Evolutionary conservation across 371 early-diverging fungal species (phyloP).

Genomic region (Blastocladiella emersonii): DNA sequence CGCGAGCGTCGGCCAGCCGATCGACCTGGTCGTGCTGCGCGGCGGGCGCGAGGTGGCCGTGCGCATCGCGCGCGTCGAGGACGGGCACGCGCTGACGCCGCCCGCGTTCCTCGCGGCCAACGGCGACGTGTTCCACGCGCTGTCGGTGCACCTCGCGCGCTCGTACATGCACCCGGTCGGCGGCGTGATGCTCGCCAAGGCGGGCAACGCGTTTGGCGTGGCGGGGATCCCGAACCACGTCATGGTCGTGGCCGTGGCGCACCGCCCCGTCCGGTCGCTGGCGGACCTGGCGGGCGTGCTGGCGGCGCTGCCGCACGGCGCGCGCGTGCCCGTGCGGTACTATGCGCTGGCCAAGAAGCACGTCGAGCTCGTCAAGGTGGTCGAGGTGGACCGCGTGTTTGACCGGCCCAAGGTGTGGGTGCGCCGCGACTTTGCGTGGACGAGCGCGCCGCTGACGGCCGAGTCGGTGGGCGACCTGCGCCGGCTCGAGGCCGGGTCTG

Average conservation of each 20-base stretch:
- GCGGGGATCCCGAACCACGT: conserved; percentile 18
- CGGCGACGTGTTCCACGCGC: conserved; percentile 62
- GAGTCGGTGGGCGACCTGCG: not conserved
- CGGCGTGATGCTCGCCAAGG: conserved; percentile 66
- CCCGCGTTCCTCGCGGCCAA: conserved; percentile 64
- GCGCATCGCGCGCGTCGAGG: conserved; percentile 21
- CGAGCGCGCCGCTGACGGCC: not conserved
- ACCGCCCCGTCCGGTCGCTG: conserved; percentile 15
- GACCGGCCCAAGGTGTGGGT: conserved; percentile 14
- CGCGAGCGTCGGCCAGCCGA: conserved; percentile 33
- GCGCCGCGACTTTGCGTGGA: conserved; percentile 16
- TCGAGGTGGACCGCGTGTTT: conserved; percentile 12
- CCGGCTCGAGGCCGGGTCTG: conserved; percentile 9
- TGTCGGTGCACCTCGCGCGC: conserved; percentile 74
- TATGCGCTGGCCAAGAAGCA: conserved; percentile 23
- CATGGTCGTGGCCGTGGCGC: conserved; percentile 19
- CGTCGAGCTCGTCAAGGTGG: conserved; percentile 11
- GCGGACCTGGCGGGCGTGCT: conserved; percentile 18
- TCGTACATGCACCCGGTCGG: conserved; percentile 51
- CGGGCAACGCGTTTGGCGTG: conserved; percentile 30
- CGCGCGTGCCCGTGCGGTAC: conserved; percentile 24
- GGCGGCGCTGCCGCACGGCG: conserved; percentile 15
- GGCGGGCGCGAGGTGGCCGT: conserved; percentile 42
- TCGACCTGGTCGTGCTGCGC: conserved; percentile 49
- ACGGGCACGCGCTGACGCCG: conserved; percentile 60